Conservation (phyloP, 148 eudicot genomes). For the Heliosperma pusillum region DNA sequence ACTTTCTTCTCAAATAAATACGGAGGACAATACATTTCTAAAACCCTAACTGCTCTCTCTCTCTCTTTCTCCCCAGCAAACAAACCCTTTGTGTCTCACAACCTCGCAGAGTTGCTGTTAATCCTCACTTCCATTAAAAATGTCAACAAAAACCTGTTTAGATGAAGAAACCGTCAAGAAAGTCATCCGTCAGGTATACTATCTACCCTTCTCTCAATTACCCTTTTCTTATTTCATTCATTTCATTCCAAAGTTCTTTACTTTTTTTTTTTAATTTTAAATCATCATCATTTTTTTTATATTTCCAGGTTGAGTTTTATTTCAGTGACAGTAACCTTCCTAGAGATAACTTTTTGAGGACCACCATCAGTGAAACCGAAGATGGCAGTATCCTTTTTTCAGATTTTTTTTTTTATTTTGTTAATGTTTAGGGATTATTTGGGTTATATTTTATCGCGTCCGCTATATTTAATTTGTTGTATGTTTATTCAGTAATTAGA, state of each 20-base stretch:
- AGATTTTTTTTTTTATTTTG: neutral
- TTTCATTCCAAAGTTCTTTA: neutral
- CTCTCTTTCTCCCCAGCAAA: neutral
- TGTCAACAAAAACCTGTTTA: conserved; percentile 36
- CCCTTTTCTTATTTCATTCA: neutral
- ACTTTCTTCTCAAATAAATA: too few relatives aligned
- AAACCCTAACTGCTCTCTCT: neutral
- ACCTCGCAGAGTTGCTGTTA: neutral
- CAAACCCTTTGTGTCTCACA: neutral
- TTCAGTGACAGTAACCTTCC: conserved; percentile 96
- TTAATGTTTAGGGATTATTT: neutral
- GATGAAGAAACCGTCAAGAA: conserved; percentile 75
- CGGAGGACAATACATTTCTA: too few relatives aligned
- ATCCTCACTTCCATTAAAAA: conserved; percentile 16
- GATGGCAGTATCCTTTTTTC: conserved; percentile 88
- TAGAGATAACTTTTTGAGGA: conserved; percentile 54
- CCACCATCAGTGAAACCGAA: conserved; percentile 61
- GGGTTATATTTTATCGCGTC: too few relatives aligned
- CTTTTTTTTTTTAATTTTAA: neutral
- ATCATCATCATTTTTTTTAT: neutral
- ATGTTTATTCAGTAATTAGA: too few relatives aligned
- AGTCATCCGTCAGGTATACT: conserved; percentile 78
- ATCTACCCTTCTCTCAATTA: neutral
- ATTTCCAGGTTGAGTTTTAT: conserved; percentile 81
- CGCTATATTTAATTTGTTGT: too few relatives aligned